Evolutionary conservation across 2,329 filamentous ascomycete genomes (phyloP), one percentile per base, ranked within the genome.

Genomic region (Talaromyces sp.): DNA sequence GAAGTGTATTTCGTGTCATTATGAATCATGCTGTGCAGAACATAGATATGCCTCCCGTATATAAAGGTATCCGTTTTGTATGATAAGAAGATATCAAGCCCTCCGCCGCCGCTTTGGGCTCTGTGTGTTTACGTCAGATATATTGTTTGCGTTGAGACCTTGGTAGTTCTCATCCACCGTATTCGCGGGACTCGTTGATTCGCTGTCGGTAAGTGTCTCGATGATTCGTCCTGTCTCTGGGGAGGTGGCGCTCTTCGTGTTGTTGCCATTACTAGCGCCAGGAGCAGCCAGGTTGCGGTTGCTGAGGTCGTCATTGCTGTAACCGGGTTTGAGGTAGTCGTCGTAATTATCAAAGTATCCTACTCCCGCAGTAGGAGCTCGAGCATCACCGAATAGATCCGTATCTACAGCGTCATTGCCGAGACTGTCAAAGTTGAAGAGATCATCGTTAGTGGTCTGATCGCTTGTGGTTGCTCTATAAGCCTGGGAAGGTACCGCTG

Each of bases 121-220:
- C 8, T 66, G 64, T 22, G 19, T 62, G 45, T 22, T 59, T 22
- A 59, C 39, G 19, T 59, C 56, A 9, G 45, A 19, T 27, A 37
- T 41, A 25, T 57, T 54, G 50, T 17, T 35, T 22, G 39, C 11
- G 25, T 43, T 63, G 17, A 63, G 19, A 7, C n/a, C 33, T 61
- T 69, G 69, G 9, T 67, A 19, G 37, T 66, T 71, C 22, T 78
- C 76, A 49, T 77, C 78, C 13, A 73, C 68, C 4, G 73, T 73
- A 31, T 73, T 74, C 19, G 74, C 71, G 10, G 80, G 80, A 64
- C 79, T 81, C 1, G 79, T 78, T 11, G 74, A 68, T 67, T 81
- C 79, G 63, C 80, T 81, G 68, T 80, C 80, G 10, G 80, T 79
- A 67, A 81, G 71, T 15, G 79, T 77, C 67, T 82, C 80, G 31